A percentile compares a stretch with the other conserved stretches of the same genome.
Conservation (phyloP, 768 basidiomycete species). For the Imleria badia region DNA sequence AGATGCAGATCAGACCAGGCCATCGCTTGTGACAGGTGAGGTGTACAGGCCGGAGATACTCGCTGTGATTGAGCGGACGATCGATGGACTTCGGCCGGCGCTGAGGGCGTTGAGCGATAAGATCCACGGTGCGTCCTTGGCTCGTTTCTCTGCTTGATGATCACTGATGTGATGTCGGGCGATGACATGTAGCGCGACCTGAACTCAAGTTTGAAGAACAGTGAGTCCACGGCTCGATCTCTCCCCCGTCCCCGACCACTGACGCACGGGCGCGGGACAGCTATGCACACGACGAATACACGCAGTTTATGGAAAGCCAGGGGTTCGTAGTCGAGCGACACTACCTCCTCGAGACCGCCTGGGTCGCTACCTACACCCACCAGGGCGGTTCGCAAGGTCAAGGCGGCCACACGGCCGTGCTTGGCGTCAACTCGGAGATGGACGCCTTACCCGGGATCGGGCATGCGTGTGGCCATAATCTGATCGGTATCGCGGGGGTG, state of each 20-base stretch:
- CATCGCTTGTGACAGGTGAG: slow-evolving; percentile 1
- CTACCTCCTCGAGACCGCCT: slow-evolving; percentile 68
- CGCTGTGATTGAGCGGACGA: slow-evolving; percentile 55
- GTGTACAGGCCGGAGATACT: slow-evolving; percentile 60
- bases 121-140: slow-evolving; percentile 56
- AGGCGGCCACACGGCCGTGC: background rate
- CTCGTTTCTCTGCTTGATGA: background rate
- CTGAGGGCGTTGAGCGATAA: slow-evolving; percentile 64
- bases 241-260: too few species aligned
- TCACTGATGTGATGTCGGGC: background rate
- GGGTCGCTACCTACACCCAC: slow-evolving; percentile 65
- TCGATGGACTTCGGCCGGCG: slow-evolving; percentile 52
- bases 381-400: background rate
- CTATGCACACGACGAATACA: slow-evolving; percentile 69
- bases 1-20: background rate
- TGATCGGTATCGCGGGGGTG: slow-evolving; percentile 74
- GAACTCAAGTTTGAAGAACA: slow-evolving; percentile 68
- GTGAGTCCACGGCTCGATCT: slow-evolving; percentile 39
- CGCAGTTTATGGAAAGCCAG: slow-evolving; percentile 61
- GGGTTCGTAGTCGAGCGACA: slow-evolving; percentile 65
- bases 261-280: background rate
- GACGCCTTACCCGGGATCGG: slow-evolving; percentile 58
- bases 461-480: slow-evolving; percentile 79
- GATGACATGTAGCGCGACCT: slow-evolving; percentile 65
- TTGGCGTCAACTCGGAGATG: slow-evolving; percentile 84